Evolutionary conservation across 2,329 filamentous ascomycete species (phyloP).

Genomic region (Sporothrix inflata): DNA sequence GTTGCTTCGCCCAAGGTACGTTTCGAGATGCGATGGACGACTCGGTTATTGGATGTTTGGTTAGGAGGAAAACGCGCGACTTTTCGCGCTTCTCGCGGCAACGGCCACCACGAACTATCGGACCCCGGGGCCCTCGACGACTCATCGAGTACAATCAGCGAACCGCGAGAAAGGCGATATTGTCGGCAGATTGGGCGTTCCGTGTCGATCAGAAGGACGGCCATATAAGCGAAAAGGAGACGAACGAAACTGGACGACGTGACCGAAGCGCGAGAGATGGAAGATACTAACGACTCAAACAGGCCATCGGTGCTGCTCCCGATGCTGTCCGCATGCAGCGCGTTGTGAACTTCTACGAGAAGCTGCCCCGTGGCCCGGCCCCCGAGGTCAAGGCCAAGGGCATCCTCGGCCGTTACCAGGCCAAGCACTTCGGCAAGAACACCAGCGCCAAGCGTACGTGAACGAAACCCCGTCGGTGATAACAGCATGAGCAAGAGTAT

Average conservation of each 20-base stretch:
- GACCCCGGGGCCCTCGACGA: neutral
- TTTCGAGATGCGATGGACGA: conserved; percentile 42
- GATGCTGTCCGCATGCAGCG: conserved; percentile 98
- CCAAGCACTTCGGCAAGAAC: conserved; percentile 95
- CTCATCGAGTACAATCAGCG: neutral
- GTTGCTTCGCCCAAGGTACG: conserved; percentile 84
- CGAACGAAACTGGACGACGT: neutral
- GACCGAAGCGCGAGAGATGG: no score
- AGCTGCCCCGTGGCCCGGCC: conserved; percentile 89
- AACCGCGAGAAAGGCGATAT: neutral
- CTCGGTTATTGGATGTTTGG: conserved; percentile 3
- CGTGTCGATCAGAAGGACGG: neutral
- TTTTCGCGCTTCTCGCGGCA: conserved; percentile 12
- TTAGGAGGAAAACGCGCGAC: conserved; percentile 29
- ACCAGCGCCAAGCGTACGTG: conserved; percentile 82
- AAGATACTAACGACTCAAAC: conserved; percentile 34
- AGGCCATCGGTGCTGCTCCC: conserved; percentile 93
- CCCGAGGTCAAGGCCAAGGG: conserved; percentile 82
- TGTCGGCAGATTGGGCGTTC: neutral
- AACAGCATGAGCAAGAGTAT: neutral
- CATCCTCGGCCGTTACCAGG: conserved; percentile 81
- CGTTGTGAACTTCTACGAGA: conserved; percentile 98
- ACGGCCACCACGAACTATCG: neutral
- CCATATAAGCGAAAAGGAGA: neutral
- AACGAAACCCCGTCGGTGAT: neutral